Evolutionary conservation across 2,329 filamentous ascomycete species (phyloP).

Genomic region (Laburnicola sp.): DNA sequence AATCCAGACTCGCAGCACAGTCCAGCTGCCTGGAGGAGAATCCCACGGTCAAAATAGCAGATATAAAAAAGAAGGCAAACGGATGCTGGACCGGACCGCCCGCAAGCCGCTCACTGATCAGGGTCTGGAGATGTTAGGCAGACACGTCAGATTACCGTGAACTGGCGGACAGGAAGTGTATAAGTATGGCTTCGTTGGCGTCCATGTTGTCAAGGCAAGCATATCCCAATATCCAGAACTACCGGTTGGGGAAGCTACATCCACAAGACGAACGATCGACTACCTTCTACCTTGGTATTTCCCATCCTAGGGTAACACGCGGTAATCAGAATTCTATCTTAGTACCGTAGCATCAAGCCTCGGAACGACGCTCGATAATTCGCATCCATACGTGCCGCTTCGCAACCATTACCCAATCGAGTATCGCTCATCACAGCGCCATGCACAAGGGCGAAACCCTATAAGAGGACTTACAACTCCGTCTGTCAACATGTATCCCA

Average conservation of each 20-base stretch:
- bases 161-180: slow-evolving; percentile 12
- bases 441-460: slow-evolving; percentile 9
- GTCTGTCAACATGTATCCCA: slow-evolving; percentile 32
- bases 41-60: slow-evolving; percentile 26
- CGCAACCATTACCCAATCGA: slow-evolving; percentile 3
- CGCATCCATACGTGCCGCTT: background rate
- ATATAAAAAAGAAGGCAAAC: slow-evolving; percentile 3
- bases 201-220: background rate
- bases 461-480: slow-evolving; percentile 9
- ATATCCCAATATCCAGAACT: background rate
- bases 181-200: slow-evolving; percentile 16
- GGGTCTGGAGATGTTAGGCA: slow-evolving; percentile 14
- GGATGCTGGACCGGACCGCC: slow-evolving; percentile 19
- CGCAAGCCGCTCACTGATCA: slow-evolving; percentile 14
- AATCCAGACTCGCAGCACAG: slow-evolving; percentile 13
- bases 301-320: background rate
- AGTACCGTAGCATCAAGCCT: background rate
- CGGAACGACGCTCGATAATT: too few relatives aligned
- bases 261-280: background rate
- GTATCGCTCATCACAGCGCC: background rate
- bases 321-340: too few relatives aligned
- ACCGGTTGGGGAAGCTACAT: background rate
- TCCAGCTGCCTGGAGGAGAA: slow-evolving; percentile 13
- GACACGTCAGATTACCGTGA: slow-evolving; percentile 9
- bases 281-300: background rate